phyloP scores from a whole-genome alignment of 2,329 filamentous ascomycete genomes.

The Penicillium fuscoglaucum region DNA sequence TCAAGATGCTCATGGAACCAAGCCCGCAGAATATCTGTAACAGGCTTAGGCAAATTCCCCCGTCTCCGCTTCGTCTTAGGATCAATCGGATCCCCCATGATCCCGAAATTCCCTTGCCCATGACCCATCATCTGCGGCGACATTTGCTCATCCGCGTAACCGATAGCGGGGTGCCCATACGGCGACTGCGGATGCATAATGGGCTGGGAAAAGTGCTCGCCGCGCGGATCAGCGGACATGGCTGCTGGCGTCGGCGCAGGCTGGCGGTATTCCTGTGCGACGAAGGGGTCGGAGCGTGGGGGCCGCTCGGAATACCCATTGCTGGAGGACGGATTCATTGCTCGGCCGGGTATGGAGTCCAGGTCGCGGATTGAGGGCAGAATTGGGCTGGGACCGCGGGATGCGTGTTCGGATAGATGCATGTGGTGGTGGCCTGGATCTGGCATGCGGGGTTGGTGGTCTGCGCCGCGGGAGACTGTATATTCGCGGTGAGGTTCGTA shows the following conservation, averaged over 20 bases:
- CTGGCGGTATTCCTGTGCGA: slow-evolving; percentile 27
- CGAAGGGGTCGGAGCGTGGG: slow-evolving; percentile 31
- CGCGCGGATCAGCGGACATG: slow-evolving; percentile 28
- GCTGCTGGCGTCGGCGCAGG: slow-evolving; percentile 19
- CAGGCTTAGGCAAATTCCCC: slow-evolving; percentile 87
- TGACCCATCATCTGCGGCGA: slow-evolving; percentile 33
- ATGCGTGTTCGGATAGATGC: slow-evolving; percentile 24
- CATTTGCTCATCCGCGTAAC: slow-evolving; percentile 37
- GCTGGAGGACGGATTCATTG: slow-evolving; percentile 15
- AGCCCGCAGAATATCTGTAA: slow-evolving; percentile 74
- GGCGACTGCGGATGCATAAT: slow-evolving; percentile 31
- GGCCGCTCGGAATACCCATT: slow-evolving; percentile 30
- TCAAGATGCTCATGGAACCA: slow-evolving; percentile 79
- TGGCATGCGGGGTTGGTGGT: slow-evolving; percentile 21
- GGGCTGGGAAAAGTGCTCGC: slow-evolving; percentile 26
- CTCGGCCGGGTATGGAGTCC: slow-evolving; percentile 34
- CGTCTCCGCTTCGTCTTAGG: slow-evolving; percentile 58
- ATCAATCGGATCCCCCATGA: slow-evolving; percentile 40
- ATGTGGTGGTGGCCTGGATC: slow-evolving; percentile 23
- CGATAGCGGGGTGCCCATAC: slow-evolving; percentile 32
- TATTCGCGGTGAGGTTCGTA: slow-evolving; percentile 31
- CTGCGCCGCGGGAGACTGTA: slow-evolving; percentile 20
- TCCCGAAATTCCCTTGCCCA: slow-evolving; percentile 40
- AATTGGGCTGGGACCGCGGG: slow-evolving; percentile 39
- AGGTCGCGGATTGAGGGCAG: slow-evolving; percentile 42